Base-by-base conservation (phyloP, 2,329 filamentous ascomycete genomes). In the Neonectria punicea region DNA sequence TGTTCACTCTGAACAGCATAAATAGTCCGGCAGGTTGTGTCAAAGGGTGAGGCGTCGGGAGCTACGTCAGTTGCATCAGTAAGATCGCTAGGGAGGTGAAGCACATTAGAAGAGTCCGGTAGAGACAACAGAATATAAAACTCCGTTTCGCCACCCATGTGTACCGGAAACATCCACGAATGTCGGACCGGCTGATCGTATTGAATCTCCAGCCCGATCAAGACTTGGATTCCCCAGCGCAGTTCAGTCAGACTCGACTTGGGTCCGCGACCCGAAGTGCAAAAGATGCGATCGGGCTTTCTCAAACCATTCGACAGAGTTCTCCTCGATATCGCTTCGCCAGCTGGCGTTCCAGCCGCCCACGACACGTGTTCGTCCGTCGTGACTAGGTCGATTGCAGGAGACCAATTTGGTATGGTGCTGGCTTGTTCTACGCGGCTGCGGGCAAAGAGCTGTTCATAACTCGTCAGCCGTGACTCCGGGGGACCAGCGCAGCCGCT, bases 151-250 rank as follows among this genome's bases (percentile, higher is more conserved):
- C 59, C 70, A 18, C 67, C 53, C 9, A 63, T 60, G 5, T 75
- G 67, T 10, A 72, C 61, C 8, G 71, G 77, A 34, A 90, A 81
- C 13, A 84, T 79, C 87, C 88, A 90, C 16, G 82, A 84, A 53
- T 84, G 80, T 55, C 82, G 84, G 34, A 88, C 82, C 2, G 82
- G 80, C 7, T 80, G 79, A 8, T 79, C 80, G 47, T 83, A 85
- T 22, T 87, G 84, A 11, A 89, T 80, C 22, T 89, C 85, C 5
- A 88, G 72, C 1, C 86, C 88, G 68, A 93, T 87, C 61, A 86
- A 88, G 18, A 91, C 92, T 72, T 92, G 88, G 30, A 93, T 80
- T 4, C 93, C 92, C 76, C 89, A 84, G 67, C 91, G 86, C 66
- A 93, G 83, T 73, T 95, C 91, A 3, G 88, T 87, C 25, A 95